These are phyloP conservation scores for Cryphonectria radicalis DNA, from an alignment of 2,329 filamentous ascomycete species.

Conservation along the genomic window DNA sequence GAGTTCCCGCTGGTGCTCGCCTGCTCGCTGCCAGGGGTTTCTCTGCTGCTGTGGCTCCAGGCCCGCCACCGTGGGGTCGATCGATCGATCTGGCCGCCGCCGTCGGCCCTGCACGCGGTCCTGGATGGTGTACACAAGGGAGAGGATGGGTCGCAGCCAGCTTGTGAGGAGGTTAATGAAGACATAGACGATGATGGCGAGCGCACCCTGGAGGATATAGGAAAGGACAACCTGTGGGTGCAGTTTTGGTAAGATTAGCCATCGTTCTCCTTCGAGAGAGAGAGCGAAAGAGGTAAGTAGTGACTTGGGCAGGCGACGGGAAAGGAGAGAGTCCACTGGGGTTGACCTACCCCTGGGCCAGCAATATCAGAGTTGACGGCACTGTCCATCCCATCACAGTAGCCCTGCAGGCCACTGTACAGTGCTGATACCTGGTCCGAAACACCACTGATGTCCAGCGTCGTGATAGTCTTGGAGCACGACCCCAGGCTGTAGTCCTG, in stretches of 20 bases:
- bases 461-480: constrained; percentile 21
- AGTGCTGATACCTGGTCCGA: constrained; percentile 19
- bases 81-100: constrained; percentile 12
- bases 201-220: constrained; percentile 25
- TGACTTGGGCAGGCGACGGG: too few relatives aligned
- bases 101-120: not conserved
- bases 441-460: constrained; percentile 12
- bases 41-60: constrained; percentile 3
- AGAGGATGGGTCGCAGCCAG: constrained; percentile 23
- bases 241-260: not conserved
- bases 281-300: too few relatives aligned
- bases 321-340: not conserved
- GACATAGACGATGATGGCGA: constrained; percentile 25
- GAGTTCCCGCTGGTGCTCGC: constrained; percentile 26
- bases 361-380: constrained; percentile 26
- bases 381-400: constrained; percentile 21
- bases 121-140: constrained; percentile 20
- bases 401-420: constrained; percentile 15
- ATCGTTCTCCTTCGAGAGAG: too few relatives aligned
- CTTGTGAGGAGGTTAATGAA: constrained; percentile 24
- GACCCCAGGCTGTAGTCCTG: constrained; percentile 26
- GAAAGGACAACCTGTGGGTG: constrained; percentile 23
- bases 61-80: not conserved
- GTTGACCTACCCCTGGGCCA: constrained; percentile 22
- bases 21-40: constrained; percentile 20